Conservation (phyloP, 2,329 filamentous ascomycete species). For the Cercospora beticola region DNA sequence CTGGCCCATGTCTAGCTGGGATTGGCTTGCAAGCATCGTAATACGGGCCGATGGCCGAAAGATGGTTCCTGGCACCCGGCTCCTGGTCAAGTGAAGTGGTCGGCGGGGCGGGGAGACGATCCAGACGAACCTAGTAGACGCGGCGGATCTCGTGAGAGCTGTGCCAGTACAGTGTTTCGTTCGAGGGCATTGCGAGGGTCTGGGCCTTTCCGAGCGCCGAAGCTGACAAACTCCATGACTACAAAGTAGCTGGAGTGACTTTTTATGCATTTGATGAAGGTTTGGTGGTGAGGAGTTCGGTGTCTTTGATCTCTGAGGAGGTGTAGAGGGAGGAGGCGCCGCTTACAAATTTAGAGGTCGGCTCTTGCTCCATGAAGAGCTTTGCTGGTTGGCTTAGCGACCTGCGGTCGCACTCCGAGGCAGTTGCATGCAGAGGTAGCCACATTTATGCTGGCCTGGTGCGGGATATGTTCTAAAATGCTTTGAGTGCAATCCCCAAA, state of each 20-base stretch:
- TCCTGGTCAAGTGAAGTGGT: not conserved
- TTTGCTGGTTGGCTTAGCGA: not conserved
- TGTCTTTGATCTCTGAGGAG: not conserved
- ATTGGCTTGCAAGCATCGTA: not conserved
- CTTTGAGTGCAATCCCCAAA: no score
- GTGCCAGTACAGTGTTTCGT: not conserved
- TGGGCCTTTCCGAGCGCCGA: not conserved
- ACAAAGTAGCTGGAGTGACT: not conserved
- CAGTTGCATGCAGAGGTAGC: not conserved
- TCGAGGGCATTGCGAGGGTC: not conserved
- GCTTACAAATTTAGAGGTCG: not conserved
- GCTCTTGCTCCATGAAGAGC: not conserved
- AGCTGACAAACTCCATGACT: not conserved
- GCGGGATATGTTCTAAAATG: not conserved
- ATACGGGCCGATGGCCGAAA: not conserved
- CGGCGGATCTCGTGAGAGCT: not conserved
- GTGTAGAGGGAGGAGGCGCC: not conserved
- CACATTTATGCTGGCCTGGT: not conserved
- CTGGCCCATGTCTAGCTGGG: not conserved
- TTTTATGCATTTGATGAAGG: not conserved
- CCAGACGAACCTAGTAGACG: not conserved
- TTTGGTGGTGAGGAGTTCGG: not conserved
- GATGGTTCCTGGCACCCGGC: not conserved
- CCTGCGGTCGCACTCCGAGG: not conserved
- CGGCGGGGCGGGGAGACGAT: slow-evolving; percentile 1